phyloP scores from a whole-genome alignment of 2,329 filamentous ascomycete species.

The Colletotrichum godetiae region DNA sequence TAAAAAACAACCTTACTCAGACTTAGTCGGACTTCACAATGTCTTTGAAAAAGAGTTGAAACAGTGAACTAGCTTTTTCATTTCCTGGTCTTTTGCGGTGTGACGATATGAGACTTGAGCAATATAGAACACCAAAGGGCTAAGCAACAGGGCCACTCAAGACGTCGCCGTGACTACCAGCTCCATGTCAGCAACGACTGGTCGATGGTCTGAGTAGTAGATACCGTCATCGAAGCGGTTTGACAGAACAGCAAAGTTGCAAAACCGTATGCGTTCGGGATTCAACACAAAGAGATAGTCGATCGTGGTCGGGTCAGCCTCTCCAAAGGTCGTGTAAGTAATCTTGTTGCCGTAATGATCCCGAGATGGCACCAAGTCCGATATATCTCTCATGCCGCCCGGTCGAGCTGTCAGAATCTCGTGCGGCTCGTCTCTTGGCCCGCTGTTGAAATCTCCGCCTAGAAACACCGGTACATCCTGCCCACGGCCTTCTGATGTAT shows the following conservation, averaged over 20 bases:
- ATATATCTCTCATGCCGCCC: slow-evolving; percentile 60
- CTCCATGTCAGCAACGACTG: slow-evolving; percentile 71
- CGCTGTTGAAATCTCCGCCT: slow-evolving; percentile 77
- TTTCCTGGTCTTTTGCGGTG: too few species aligned
- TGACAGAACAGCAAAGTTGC: slow-evolving; percentile 68
- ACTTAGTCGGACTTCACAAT: too few species aligned
- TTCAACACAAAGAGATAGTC: slow-evolving; percentile 73
- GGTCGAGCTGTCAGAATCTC: slow-evolving; percentile 58
- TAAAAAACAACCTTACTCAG: too few species aligned
- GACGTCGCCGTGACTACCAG: slow-evolving; percentile 37
- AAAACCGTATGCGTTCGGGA: slow-evolving; percentile 51
- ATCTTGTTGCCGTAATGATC: slow-evolving; percentile 65
- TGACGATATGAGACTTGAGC: too few species aligned
- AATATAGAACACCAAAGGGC: too few species aligned
- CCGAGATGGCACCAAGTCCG: slow-evolving; percentile 51
- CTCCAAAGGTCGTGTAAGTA: slow-evolving; percentile 75
- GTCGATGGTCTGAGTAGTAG: slow-evolving; percentile 73
- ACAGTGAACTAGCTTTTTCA: too few species aligned
- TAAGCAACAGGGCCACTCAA: too few species aligned
- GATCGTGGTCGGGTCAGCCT: slow-evolving; percentile 61
- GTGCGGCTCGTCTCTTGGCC: slow-evolving; percentile 69
- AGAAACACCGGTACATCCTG: slow-evolving; percentile 63
- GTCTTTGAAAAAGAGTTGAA: too few species aligned
- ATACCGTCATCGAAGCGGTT: slow-evolving; percentile 73
- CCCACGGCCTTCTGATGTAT: not conserved